A percentile compares a stretch with the other conserved stretches of the same genome.
phyloP scores from a whole-genome alignment of 2,329 filamentous ascomycete species.

The Neopestalotiopsis rosae region DNA sequence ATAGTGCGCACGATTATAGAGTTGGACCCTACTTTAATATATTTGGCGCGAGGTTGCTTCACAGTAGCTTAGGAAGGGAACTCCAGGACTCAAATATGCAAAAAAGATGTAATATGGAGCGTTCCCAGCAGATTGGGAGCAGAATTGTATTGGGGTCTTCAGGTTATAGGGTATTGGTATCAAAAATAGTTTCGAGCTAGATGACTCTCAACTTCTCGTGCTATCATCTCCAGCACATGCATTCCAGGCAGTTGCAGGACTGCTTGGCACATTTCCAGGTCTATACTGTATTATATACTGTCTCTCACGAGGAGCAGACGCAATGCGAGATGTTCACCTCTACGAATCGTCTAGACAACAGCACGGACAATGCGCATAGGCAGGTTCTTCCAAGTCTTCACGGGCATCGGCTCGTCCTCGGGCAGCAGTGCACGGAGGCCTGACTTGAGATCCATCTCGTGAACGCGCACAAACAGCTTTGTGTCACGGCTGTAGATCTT shows the following conservation, averaged over 20 bases:
- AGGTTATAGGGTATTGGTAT: constrained; percentile 9
- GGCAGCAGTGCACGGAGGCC: constrained; percentile 62
- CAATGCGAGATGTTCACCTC: neutral
- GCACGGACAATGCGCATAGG: constrained; percentile 39
- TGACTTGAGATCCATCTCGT: constrained; percentile 66
- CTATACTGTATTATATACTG: constrained; percentile 11
- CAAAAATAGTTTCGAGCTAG: neutral
- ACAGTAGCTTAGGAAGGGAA: no score
- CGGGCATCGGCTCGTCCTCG: constrained; percentile 42
- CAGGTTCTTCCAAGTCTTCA: constrained; percentile 41
- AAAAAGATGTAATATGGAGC: no score
- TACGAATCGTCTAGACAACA: constrained; percentile 37
- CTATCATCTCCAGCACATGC: constrained; percentile 1
- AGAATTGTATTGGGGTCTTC: neutral
- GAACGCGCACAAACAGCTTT: constrained; percentile 60
- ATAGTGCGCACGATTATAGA: no score
- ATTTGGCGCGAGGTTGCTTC: no score
- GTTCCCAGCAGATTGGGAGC: neutral
- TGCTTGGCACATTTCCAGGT: neutral
- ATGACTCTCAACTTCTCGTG: constrained; percentile 1
- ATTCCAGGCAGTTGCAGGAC: neutral
- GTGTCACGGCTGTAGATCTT: constrained; percentile 63
- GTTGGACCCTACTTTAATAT: no score
- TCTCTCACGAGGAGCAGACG: neutral
- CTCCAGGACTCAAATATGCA: no score